A percentile compares a stretch with the other conserved stretches of the same genome.
Conservation (phyloP, 116 monocot species). For the Iris pallida region DNA sequence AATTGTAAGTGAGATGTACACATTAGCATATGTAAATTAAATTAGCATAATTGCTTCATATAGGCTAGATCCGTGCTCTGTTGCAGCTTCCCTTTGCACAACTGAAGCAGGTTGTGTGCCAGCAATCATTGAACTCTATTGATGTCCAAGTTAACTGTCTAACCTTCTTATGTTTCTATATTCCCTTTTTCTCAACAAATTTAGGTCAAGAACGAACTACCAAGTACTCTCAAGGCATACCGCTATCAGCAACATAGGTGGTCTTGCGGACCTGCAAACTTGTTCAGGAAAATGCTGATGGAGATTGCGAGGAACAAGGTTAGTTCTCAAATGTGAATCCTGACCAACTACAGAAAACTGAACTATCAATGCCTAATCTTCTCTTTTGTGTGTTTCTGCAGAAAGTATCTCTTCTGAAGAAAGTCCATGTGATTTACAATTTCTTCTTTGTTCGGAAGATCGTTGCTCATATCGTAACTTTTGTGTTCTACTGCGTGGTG, state of each 20-base stretch:
- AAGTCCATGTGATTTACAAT: conserved; percentile 85
- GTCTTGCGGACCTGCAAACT: conserved; percentile 80
- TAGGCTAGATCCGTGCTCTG: too few relatives aligned
- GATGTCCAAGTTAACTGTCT: too few relatives aligned
- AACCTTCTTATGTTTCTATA: neutral
- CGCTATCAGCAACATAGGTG: conserved; percentile 82
- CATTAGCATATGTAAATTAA: too few relatives aligned
- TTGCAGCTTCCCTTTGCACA: too few relatives aligned
- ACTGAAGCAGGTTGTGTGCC: too few relatives aligned
- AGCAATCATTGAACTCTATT: too few relatives aligned
- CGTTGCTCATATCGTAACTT: conserved; percentile 84
- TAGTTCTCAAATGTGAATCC: neutral
- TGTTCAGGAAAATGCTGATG: conserved; percentile 71
- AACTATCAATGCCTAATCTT: neutral
- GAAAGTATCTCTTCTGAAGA: conserved; percentile 87
- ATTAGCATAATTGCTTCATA: too few relatives aligned
- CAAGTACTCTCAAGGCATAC: conserved; percentile 75
- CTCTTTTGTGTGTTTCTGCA: conserved; percentile 29
- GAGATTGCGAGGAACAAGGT: conserved; percentile 72
- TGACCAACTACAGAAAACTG: too few relatives aligned
- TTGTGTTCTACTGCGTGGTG: conserved; percentile 89
- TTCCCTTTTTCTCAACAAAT: neutral
- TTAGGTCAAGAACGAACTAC: conserved; percentile 75
- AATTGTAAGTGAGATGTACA: too few relatives aligned
- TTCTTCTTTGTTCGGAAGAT: conserved; percentile 98